Base-by-base conservation (phyloP, 345 rosid species). In the Linum trigynum region DNA sequence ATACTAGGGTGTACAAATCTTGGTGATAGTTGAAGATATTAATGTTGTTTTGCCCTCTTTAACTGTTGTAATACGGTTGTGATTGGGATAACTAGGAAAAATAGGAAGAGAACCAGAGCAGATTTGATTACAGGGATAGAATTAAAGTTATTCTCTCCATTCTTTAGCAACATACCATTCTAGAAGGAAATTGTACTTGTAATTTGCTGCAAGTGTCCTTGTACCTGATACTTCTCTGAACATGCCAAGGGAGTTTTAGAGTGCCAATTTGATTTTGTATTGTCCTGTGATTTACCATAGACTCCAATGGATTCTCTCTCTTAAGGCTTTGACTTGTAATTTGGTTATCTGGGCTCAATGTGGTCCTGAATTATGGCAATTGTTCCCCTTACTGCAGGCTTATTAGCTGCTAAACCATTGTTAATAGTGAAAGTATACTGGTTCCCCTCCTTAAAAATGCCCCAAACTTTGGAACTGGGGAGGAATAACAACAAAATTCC, bases 1-100 rank as follows among this genome's bases (percentile, higher is more conserved):
- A 75, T 7, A 65, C 40, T 92, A 77, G 90, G 87, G 48, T 90
- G 97, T 55, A 90, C n/a, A 73, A 74, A 96, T 96, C 23, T 82
- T 92, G 78, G 96, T 90, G 38, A 84, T 90, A 35, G 98, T 90
- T 63, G 96, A 88, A 81, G 97, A 92, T 61, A 90, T 91, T 17
- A 83, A 80, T 66, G 82, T 77, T 1, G 84, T 84, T 64, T 80
- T 92, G 76, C 84, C 97, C 40, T 85, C 96, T 12, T 75, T 92
- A 79, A 94, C 97, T 58, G 86, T 96, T 1, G 86, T 94, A 81
- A 82, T 74, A 86, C 90, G 97, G 77, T 91, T 1, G 89, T 87
- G 67, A 84, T 90, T 56, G 97, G 97, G 65, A 81, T 90, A 63
- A 83, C 89, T 0, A 97, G 97, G 61, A 87, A 90, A 0, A 73